Evolutionary conservation across 306 rosid genomes (phyloP).

Genomic region (Malus orientalis): DNA sequence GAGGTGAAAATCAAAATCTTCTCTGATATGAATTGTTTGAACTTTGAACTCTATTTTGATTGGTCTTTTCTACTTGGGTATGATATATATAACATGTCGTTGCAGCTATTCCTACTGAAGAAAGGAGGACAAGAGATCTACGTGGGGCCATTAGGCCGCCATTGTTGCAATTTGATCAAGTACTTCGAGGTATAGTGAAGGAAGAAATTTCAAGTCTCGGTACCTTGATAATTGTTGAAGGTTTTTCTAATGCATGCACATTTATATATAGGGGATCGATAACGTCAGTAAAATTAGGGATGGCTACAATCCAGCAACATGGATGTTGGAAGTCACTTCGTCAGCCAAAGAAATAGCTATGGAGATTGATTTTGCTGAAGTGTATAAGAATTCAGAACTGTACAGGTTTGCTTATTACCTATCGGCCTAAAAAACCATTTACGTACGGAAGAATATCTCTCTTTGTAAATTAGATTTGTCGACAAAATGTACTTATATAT

Average conservation of each 20-base stretch:
- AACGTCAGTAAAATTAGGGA: conserved; percentile 7
- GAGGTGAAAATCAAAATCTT: conserved; percentile 29
- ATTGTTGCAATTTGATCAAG: conserved; percentile 13
- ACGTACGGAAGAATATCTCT: not conserved
- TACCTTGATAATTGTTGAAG: not conserved
- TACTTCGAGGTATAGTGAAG: conserved; percentile 7
- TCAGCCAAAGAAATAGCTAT: conserved; percentile 1
- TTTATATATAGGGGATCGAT: not conserved
- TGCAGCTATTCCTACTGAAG: conserved; percentile 12
- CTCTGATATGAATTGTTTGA: not conserved
- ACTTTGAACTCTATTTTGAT: not conserved
- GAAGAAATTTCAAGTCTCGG: not conserved
- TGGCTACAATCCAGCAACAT: conserved; percentile 16
- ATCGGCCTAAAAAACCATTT: not conserved
- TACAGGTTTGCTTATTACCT: not conserved
- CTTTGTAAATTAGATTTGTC: not conserved
- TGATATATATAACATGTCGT: not conserved
- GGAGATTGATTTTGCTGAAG: conserved; percentile 7
- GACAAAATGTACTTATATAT: not conserved
- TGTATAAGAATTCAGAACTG: conserved; percentile 9
- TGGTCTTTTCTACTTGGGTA: not conserved
- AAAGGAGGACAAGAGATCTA: conserved; percentile 14
- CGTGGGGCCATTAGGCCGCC: conserved; percentile 3
- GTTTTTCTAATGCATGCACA: not conserved
- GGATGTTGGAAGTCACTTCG: conserved; percentile 16